Evolutionary conservation across 441 rosid genomes (phyloP), one percentile per base, ranked within the genome.

Genomic region (Capsella rubella): DNA sequence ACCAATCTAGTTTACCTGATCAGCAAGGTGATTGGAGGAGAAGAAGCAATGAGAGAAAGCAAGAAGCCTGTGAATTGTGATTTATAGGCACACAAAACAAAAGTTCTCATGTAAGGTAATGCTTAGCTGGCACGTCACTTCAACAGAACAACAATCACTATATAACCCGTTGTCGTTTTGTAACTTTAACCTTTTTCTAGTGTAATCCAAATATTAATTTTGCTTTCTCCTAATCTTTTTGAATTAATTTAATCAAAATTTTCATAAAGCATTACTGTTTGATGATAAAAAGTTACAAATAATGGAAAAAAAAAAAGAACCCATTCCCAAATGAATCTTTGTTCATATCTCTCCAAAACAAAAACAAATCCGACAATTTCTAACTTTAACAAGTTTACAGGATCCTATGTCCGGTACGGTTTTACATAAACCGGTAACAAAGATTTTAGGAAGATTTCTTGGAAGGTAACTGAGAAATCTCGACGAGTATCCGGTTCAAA

Each of bases 401-500:
- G 56, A 77, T 64, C 68, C 80, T 71, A 77, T 51, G 64, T 32
- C 76, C 76, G 80, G 80, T 71, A 3, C 57, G 49, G 63, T 77
- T 66, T 66, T 12, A 31, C 16, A 32, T 25, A 76, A 21, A 76
- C 67, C 67, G 72, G 72, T 10, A 18, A 56, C 55, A 62, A 10
- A 46, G 55, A 57, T 72, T 47, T 21, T 42, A 77, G 0, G 77
- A 61, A 27, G 64, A 60, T 78, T 75, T 69, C 49, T 79, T 78
- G 4, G 66, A 5, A 13, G 80, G 82, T 39, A 82, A 51, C 61
- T 78, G 79, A 28, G 87, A 77, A 35, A 86, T 80, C 75, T 86
- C 82, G 27, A 79, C 70, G 8, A 85, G 80, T 18, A 82, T 67
- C 14, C 84, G 74, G 72, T 83, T 85, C 32, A 82, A 61, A 1